Conservation (phyloP, 495 filamentous ascomycete species). For the Bathelium albidoporum region DNA sequence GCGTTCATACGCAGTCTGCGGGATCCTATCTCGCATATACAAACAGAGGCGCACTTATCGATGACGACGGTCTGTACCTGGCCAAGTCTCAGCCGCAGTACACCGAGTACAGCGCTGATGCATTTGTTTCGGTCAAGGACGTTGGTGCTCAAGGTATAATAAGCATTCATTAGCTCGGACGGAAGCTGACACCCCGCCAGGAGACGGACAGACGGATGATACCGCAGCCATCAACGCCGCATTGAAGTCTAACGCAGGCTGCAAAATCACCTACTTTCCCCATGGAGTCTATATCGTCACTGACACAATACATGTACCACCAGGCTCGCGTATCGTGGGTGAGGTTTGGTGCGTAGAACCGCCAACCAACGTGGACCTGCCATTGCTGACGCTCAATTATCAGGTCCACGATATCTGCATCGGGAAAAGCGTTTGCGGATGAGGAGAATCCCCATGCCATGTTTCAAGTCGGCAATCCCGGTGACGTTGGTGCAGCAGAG, state of each 20-base stretch:
- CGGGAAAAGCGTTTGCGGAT: slow-evolving; percentile 22
- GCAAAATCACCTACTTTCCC: slow-evolving; percentile 24
- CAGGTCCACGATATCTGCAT: neutral
- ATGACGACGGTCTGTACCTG: slow-evolving; percentile 20
- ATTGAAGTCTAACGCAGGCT: neutral
- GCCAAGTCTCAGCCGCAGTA: slow-evolving; percentile 31
- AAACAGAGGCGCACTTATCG: neutral
- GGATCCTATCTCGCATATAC: neutral
- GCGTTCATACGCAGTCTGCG: neutral
- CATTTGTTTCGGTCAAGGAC: slow-evolving; percentile 24
- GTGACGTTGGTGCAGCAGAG: slow-evolving; percentile 28
- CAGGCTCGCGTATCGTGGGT: slow-evolving; percentile 45
- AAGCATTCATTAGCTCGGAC: neutral
- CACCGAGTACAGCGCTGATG: slow-evolving; percentile 9
- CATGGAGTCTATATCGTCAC: slow-evolving; percentile 44
- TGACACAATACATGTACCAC: slow-evolving; percentile 46
- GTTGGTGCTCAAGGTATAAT: slow-evolving; percentile 11
- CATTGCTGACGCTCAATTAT: slow-evolving; percentile 13
- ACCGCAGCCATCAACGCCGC: slow-evolving; percentile 23
- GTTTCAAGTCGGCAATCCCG: slow-evolving; percentile 28
- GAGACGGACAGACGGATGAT: slow-evolving; percentile 27
- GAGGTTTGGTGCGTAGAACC: slow-evolving; percentile 34
- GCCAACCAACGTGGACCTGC: slow-evolving; percentile 35
- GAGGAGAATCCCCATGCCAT: slow-evolving; percentile 31
- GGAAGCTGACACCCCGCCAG: neutral